Conservation (phyloP, 352 stramenopile species). For the Phytophthora hybrid region DNA sequence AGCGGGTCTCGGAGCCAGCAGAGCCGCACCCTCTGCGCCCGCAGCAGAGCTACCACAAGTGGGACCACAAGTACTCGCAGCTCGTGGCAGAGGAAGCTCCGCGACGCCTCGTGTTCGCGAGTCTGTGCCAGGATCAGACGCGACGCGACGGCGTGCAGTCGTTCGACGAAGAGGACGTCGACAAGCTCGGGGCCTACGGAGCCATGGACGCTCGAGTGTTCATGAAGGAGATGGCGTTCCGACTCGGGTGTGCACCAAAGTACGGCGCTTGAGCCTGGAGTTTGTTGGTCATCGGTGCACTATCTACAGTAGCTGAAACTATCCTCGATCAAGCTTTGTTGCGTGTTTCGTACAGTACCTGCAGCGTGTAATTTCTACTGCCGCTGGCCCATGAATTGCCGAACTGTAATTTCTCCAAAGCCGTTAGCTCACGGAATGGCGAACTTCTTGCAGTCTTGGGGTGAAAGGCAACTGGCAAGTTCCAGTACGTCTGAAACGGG, state of each 20-base stretch:
- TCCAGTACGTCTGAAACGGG: neutral
- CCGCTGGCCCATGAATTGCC: neutral
- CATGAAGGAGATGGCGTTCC: slow-evolving; percentile 84
- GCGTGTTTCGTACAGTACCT: neutral
- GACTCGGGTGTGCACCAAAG: slow-evolving; percentile 77
- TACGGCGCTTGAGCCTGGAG: slow-evolving; percentile 64
- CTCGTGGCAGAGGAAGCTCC: slow-evolving; percentile 7
- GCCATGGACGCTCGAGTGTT: slow-evolving; percentile 76
- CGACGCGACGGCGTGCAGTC: slow-evolving; percentile 57
- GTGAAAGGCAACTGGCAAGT: neutral
- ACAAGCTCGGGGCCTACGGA: slow-evolving; percentile 66
- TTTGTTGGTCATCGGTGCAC: too few relatives aligned
- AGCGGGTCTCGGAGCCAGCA: slow-evolving; percentile 8
- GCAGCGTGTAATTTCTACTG: neutral
- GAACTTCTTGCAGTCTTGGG: too few relatives aligned
- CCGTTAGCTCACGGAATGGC: too few relatives aligned
- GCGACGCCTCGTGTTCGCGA: slow-evolving; percentile 60
- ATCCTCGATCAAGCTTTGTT: neutral
- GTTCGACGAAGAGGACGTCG: slow-evolving; percentile 63
- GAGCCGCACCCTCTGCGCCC: slow-evolving; percentile 60
- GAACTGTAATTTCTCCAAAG: too few relatives aligned
- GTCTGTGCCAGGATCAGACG: slow-evolving; percentile 71
- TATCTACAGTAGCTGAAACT: too few relatives aligned
- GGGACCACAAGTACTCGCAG: slow-evolving; percentile 56
- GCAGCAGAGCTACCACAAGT: slow-evolving; percentile 72